Percentiles rank a stretch among this genome's conserved stretches.
Conservation (phyloP, 1,284 basidiomycete genomes). For the Trichosporon sp. region DNA sequence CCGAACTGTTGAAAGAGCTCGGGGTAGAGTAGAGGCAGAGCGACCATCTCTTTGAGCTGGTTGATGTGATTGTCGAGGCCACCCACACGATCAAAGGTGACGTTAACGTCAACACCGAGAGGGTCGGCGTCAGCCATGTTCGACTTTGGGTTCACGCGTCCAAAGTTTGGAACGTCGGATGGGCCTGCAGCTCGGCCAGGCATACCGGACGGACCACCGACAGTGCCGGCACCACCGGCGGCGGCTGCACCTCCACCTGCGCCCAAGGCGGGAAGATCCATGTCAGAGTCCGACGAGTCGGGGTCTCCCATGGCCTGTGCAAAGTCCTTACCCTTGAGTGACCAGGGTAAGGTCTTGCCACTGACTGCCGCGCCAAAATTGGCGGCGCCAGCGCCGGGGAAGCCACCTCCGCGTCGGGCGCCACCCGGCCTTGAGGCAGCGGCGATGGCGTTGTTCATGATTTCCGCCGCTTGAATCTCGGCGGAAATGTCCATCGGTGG, state of each 20-base stretch:
- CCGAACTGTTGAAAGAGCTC: conserved; percentile 96
- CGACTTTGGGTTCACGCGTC: conserved; percentile 56
- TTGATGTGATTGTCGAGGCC: conserved; percentile 96
- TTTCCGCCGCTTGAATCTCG: conserved; percentile 40
- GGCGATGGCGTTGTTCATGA: conserved; percentile 39
- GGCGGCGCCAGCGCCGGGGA: conserved; percentile 35
- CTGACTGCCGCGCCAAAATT: conserved; percentile 38
- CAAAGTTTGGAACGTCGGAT: conserved; percentile 55
- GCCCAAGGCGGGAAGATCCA: background rate
- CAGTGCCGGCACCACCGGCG: background rate
- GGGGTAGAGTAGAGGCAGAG: conserved; percentile 91
- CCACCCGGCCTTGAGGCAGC: conserved; percentile 30
- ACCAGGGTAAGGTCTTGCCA: conserved; percentile 42
- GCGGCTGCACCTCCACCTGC: conserved; percentile 17
- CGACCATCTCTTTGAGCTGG: conserved; percentile 97
- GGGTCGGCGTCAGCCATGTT: conserved; percentile 97
- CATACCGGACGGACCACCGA: conserved; percentile 17
- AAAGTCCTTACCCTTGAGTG: conserved; percentile 41
- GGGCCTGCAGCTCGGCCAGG: conserved; percentile 60
- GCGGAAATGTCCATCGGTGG: conserved; percentile 49
- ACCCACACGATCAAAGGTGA: conserved; percentile 97
- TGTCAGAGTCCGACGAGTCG: conserved; percentile 49
- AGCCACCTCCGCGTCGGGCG: conserved; percentile 23
- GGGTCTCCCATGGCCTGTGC: conserved; percentile 52
- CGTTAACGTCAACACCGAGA: conserved; percentile 86